phyloP scores from a whole-genome alignment of 2,329 filamentous ascomycete genomes.

The Madurella fahalii region DNA sequence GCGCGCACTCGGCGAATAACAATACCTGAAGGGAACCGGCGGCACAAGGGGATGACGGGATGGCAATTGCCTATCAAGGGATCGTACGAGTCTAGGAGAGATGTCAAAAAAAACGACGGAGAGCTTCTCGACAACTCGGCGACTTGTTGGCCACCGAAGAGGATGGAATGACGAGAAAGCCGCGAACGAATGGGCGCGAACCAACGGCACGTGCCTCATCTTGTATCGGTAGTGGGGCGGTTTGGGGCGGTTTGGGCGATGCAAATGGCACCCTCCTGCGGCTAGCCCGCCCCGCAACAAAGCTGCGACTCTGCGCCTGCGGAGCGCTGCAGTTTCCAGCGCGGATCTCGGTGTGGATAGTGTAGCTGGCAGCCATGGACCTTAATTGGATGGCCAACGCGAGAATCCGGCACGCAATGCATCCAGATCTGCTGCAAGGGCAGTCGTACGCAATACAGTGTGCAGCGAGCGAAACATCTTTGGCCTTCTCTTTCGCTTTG shows the following conservation, averaged over 20 bases:
- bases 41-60: not conserved
- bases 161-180: not conserved
- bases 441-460: not conserved
- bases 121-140: not conserved
- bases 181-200: slow-evolving; percentile 5
- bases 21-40: not conserved
- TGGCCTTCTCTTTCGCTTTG: not conserved
- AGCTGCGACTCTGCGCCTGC: not conserved
- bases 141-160: slow-evolving; percentile 1
- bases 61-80: not conserved
- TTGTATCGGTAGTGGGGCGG: slow-evolving; percentile 6
- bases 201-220: slow-evolving; percentile 18
- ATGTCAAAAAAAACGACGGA: not conserved
- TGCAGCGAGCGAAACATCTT: not conserved
- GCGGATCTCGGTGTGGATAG: not conserved
- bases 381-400: not conserved
- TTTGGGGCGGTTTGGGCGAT: slow-evolving; percentile 5
- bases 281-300: slow-evolving; percentile 8
- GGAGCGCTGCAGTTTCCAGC: slow-evolving; percentile 5
- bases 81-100: not conserved
- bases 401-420: not conserved
- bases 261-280: not conserved
- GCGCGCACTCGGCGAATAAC: not conserved
- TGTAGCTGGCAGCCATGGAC: not conserved
- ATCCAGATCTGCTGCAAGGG: not conserved